Base-by-base conservation (phyloP, 352 stramenopile species). In the Globisporangium irregulare region DNA sequence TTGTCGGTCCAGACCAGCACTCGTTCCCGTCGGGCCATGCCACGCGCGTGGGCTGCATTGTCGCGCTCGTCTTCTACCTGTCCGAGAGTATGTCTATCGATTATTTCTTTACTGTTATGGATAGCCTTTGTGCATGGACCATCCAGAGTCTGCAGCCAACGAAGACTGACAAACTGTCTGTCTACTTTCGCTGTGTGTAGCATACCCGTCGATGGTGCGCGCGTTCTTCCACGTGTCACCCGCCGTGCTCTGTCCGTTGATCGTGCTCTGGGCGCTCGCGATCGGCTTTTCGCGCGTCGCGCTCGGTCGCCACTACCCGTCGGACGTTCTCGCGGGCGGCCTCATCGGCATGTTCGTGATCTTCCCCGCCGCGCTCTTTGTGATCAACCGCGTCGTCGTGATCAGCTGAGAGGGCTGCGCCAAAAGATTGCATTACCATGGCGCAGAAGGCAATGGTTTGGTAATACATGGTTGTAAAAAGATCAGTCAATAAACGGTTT, bases 1-100 rank as follows among this genome's bases (percentile, higher is more conserved):
- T 95, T 62, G 83, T 93, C 32, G 87, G 87, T 0, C 85, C 87
- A 0, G 87, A 95, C 72, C 81, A 95, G 75, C 87, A 94, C 68
- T 95, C 87, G 68, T 95, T 95, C 74, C 87, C 87, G 10, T 95
- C 87, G 3, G 87, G 87, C 50, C 87, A 95, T 71, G 87, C 86
- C 4, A 93, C 87, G 46, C 86, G 87, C 62, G 80, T 81, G 25
- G 91, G 86, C 75, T 84, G 82, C 59, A 79, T 95, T 67, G 73
- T 92, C 29, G 84, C 72, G 8, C 77, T 93, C 68, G 60, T 92
- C 59, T 51, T 91, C 53, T 83, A 86, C 64, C 69, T 93, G 25
- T 75, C 82, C 14, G 69, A 87, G 46, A 75, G 78, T 80, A 69
- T 66, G 62, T 68, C 41, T 25, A 24, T 36, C n/a, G n/a, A 12